Evolutionary conservation across 805 yeast genomes (phyloP).

Genomic region (Barnettozyma botsteinii): DNA sequence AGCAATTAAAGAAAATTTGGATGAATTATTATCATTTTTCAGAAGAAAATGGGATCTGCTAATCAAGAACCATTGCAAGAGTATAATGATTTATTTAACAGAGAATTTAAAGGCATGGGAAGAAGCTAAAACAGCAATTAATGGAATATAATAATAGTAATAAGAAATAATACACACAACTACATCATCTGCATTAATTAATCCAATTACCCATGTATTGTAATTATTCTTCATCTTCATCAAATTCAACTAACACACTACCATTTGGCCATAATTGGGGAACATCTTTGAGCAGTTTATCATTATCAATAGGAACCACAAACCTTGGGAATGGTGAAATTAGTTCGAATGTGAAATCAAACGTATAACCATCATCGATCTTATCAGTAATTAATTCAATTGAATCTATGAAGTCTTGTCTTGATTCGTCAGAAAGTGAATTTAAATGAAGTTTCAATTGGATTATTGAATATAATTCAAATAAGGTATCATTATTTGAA

Average conservation of each 20-base stretch:
- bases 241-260: slow-evolving; percentile 47
- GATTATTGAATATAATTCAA: slow-evolving; percentile 46
- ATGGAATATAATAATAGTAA: slow-evolving; percentile 15
- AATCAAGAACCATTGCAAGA: slow-evolving; percentile 28
- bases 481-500: slow-evolving; percentile 31
- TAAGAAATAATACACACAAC: too few species aligned
- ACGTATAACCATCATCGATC: slow-evolving; percentile 28
- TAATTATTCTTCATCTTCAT: slow-evolving; percentile 27
- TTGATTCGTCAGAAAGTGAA: slow-evolving; percentile 9
- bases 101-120: slow-evolving; percentile 37
- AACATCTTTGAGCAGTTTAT: slow-evolving; percentile 33
- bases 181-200: too few species aligned
- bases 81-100: slow-evolving; percentile 30
- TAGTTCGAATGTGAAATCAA: slow-evolving; percentile 48
- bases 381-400: background rate
- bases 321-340: slow-evolving; percentile 60
- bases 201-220: too few species aligned
- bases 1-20: slow-evolving; percentile 28
- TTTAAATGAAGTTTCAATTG: slow-evolving; percentile 33
- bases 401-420: slow-evolving; percentile 1
- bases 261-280: slow-evolving; percentile 66
- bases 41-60: slow-evolving; percentile 27
- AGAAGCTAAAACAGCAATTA: slow-evolving; percentile 28
- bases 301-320: slow-evolving; percentile 33
- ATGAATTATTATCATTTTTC: slow-evolving; percentile 23